Conservation (phyloP, 2,329 filamentous ascomycete genomes). For the Penicillium brevicompactum region DNA sequence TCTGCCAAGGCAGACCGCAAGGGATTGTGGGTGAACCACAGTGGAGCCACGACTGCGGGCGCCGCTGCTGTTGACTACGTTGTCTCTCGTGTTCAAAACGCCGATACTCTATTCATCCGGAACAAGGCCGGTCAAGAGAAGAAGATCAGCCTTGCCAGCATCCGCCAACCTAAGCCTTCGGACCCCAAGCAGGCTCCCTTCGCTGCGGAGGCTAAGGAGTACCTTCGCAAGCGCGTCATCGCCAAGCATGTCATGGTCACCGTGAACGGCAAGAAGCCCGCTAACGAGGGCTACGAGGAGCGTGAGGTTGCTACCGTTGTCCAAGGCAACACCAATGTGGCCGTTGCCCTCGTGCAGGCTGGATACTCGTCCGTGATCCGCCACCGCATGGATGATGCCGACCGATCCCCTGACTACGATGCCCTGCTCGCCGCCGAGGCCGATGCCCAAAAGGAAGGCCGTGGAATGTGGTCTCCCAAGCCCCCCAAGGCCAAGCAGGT, state of each 20-base stretch:
- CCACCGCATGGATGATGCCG: slow-evolving; percentile 91
- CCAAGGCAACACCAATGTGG: slow-evolving; percentile 83
- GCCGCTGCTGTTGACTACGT: slow-evolving; percentile 70
- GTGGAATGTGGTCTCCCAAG: slow-evolving; percentile 95
- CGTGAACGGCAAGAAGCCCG: slow-evolving; percentile 88
- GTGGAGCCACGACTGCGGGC: slow-evolving; percentile 63
- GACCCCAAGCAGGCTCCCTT: slow-evolving; percentile 88
- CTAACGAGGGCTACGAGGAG: slow-evolving; percentile 87
- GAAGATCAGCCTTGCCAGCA: slow-evolving; percentile 87
- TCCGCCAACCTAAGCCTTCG: slow-evolving; percentile 86
- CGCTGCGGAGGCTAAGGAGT: slow-evolving; percentile 93
- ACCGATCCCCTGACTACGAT: slow-evolving; percentile 92
- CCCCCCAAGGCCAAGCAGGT: slow-evolving; percentile 79
- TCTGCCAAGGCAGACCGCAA: slow-evolving; percentile 74
- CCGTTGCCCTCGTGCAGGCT: slow-evolving; percentile 80
- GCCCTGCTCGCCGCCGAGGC: slow-evolving; percentile 49
- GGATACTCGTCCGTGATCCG: slow-evolving; percentile 93
- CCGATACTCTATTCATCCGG: slow-evolving; percentile 84
- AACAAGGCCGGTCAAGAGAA: slow-evolving; percentile 85
- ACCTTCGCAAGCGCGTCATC: slow-evolving; percentile 87
- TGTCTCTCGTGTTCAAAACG: slow-evolving; percentile 82
- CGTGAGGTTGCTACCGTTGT: slow-evolving; percentile 90
- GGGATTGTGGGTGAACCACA: slow-evolving; percentile 79
- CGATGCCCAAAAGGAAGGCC: slow-evolving; percentile 78
- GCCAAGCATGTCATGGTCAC: slow-evolving; percentile 91